Evolutionary conservation across 2,329 filamentous ascomycete species (phyloP).

Genomic region (Teratosphaeria zuluensis): DNA sequence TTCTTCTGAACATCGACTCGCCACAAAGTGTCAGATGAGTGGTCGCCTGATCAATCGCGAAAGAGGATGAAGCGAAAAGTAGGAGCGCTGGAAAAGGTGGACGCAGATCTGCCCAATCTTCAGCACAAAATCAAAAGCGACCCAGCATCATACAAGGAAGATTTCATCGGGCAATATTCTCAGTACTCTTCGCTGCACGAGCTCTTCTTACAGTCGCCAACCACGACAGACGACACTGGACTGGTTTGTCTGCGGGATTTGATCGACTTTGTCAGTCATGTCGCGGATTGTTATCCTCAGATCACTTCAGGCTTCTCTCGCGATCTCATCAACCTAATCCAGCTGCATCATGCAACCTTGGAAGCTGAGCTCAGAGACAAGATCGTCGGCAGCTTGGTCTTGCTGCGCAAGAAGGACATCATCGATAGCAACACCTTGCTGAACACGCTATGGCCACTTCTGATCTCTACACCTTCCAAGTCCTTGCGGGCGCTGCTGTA

Average conservation of each 20-base stretch:
- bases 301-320: constrained; percentile 67
- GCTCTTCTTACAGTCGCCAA: constrained; percentile 78
- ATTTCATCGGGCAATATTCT: constrained; percentile 78
- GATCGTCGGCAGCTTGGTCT: constrained; percentile 79
- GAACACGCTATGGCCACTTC: constrained; percentile 86
- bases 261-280: constrained; percentile 87
- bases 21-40: neutral
- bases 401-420: constrained; percentile 83
- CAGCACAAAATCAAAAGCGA: constrained; percentile 88
- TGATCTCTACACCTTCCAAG: constrained; percentile 88
- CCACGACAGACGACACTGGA: constrained; percentile 65
- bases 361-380: constrained; percentile 85
- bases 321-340: constrained; percentile 72
- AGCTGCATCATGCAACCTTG: constrained; percentile 70
- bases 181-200: constrained; percentile 88
- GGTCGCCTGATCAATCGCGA: neutral
- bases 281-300: constrained; percentile 84
- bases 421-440: constrained; percentile 77
- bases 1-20: neutral
- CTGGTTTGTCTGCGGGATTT: constrained; percentile 80
- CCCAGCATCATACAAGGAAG: constrained; percentile 80
- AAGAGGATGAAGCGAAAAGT: constrained; percentile 73
- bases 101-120: constrained; percentile 80
- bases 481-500: constrained; percentile 73
- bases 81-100: constrained; percentile 87